Conservation (phyloP, 2,329 filamentous ascomycete species). For the Acrocalymma vagum region DNA sequence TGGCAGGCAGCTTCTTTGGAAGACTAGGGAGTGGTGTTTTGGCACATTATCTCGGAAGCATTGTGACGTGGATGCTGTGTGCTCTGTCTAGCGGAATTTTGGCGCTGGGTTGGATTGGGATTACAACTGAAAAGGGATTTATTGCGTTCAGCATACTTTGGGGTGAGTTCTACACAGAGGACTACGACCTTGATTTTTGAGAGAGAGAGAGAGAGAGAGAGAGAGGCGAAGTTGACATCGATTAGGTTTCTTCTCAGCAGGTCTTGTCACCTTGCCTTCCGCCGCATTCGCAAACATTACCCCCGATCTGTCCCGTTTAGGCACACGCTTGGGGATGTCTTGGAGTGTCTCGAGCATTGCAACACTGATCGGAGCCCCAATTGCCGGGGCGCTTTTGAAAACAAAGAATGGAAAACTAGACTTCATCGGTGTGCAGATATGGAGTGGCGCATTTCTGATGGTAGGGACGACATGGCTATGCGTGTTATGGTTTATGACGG, state of each 20-base stretch:
- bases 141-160: constrained; percentile 47
- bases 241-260: constrained; percentile 47
- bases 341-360: constrained; percentile 47
- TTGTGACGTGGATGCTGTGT: constrained; percentile 45
- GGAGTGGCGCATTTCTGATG: constrained; percentile 46
- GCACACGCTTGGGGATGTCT: constrained; percentile 47
- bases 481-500: constrained; percentile 35
- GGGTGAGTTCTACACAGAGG: constrained; percentile 43
- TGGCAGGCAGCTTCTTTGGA: constrained; percentile 47
- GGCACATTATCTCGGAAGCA: constrained; percentile 42
- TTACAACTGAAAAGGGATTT: constrained; percentile 34
- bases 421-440: constrained; percentile 44
- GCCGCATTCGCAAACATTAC: constrained; percentile 47
- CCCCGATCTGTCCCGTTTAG: constrained; percentile 43
- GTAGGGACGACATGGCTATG: constrained; percentile 32
- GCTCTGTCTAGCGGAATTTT: constrained; percentile 36
- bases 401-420: constrained; percentile 28
- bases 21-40: constrained; percentile 36
- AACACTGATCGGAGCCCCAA: constrained; percentile 44
- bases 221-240: background rate
- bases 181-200: too few relatives aligned
- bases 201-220: too few relatives aligned
- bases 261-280: constrained; percentile 46
- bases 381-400: constrained; percentile 43
- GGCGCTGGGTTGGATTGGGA: constrained; percentile 41